Evolutionary conservation across 768 basidiomycete species (phyloP), one percentile per base, ranked within the genome.

Genomic region (Thelephora aurantiotincta): DNA sequence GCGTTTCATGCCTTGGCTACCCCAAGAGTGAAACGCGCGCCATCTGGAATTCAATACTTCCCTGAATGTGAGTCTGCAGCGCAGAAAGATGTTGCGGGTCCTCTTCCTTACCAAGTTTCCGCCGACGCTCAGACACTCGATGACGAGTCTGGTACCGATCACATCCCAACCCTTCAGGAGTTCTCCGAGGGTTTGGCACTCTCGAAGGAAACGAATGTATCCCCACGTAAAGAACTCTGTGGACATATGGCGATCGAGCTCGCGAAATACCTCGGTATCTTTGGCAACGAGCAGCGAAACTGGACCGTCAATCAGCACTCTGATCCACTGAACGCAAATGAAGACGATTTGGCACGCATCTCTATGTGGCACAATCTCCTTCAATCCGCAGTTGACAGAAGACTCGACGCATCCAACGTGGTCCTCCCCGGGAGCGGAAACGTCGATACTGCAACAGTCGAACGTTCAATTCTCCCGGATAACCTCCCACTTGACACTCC

Each of bases 31-130:
- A 9, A 12, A 5, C 22, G 50, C 14, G 51, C 65, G 0, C 6
- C 67, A 1, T 37, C 47, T 0, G 62, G 64, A 22, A 55, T 66
- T 1, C 61, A 67, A 34, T 67, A 67, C 38, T 67, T 60, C 19
- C 55, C 67, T 48, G 58, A 67, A 26, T 59, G 49, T 35, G 16
- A 36, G 20, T 26, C 11, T 9, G 48, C 51, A 19, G 45, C 49
- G 30, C 6, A 19, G 11, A 22, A 42, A 6, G 16, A 2, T n/a
- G 7, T 6, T 30, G 11, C 22, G 6, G 11, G 7, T 30, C 11
- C 22, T 13, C 11, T 6, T 20, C n/a, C 18, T n/a, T 19, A 18
- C 5, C 18, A 5, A 13, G 18, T 11, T 34, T 9, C 30, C 5
- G 11, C 20, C 44, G 44, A 45, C 19, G n/a, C 30, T 5, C 30